Evolutionary conservation across 2,329 filamentous ascomycete species (phyloP).

Genomic region (Fusarium sambucinum): DNA sequence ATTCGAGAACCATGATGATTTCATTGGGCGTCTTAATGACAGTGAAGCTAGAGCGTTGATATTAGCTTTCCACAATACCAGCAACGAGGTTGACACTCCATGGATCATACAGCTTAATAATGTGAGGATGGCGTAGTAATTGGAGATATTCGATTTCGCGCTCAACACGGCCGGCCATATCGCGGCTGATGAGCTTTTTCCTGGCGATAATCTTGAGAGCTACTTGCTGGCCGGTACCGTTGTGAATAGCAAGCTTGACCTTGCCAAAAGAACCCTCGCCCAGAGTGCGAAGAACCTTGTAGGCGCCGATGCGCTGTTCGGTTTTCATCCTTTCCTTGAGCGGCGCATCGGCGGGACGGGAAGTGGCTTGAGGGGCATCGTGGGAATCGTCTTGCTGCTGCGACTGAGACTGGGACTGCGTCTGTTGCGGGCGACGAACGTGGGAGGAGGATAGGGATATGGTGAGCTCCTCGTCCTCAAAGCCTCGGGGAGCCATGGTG

Average conservation of each 20-base stretch:
- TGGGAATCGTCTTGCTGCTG: slow-evolving; percentile 44
- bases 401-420: slow-evolving; percentile 43
- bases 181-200: slow-evolving; percentile 94
- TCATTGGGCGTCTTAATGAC: slow-evolving; percentile 95
- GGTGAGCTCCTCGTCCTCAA: slow-evolving; percentile 86
- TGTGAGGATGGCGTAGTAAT: slow-evolving; percentile 93
- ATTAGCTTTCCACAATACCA: slow-evolving; percentile 15
- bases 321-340: slow-evolving; percentile 67
- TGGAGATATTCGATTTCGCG: slow-evolving; percentile 98
- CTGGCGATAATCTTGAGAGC: slow-evolving; percentile 97
- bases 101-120: slow-evolving; percentile 89
- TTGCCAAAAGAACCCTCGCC: slow-evolving; percentile 99
- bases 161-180: slow-evolving; percentile 98
- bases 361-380: slow-evolving; percentile 44
- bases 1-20: slow-evolving; percentile 99
- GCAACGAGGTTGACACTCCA: background rate
- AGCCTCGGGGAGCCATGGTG: slow-evolving; percentile 66
- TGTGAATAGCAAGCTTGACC: slow-evolving; percentile 95
- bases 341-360: slow-evolving; percentile 52
- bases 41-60: slow-evolving; percentile 73
- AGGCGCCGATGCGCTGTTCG: slow-evolving; percentile 90
- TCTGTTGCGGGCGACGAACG: slow-evolving; percentile 65
- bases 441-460: slow-evolving; percentile 77
- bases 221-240: slow-evolving; percentile 92
- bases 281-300: slow-evolving; percentile 88